Base-by-base conservation (phyloP, 306 rosid species). In the Potentilla sterilis region DNA sequence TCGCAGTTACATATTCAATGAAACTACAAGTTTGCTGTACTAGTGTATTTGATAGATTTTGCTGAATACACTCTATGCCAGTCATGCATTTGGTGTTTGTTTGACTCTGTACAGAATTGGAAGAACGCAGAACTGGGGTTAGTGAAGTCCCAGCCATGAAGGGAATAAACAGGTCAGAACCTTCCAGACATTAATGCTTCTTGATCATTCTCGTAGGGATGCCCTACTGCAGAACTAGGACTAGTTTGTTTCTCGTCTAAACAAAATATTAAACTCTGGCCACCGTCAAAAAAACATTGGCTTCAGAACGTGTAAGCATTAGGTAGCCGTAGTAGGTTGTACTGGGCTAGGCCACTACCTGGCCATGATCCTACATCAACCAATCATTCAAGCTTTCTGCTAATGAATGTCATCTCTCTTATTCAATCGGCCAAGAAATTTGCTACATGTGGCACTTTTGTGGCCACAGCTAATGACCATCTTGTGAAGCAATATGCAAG, bases 271-370 rank as follows among this genome's bases (percentile, higher is more conserved):
- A 46, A 44, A 68, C 43, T 69, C 55, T 61, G 41, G 82, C 85
- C 82, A 65, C 82, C 72, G 72, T 70, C 83, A 83, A 79, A 84
- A 79, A 38, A 72, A 40, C 43, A 52, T 52, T 24, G 66, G 75
- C 57, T 86, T 77, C 80, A 81, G 80, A 84, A 80, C 61, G 69
- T 86, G 54, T 32, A 24, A 28, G 47, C 81, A 66, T 28, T 58
- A 35, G 64, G 24, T 65, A 32, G 73, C 47, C 55, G 62, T 49
- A 47, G 78, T 75, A 69, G 68, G 74, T 54, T 61, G 43, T 63
- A 62, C 72, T 70, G 65, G 69, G 54, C 38, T 47, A 75, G 67
- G 79, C 55, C 35, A 69, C 62, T 83, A 81, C 79, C 52, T 55
- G 12, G 58, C 19, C 52, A 70, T 48, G 79, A 81, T 54, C 38